Evolutionary conservation across 2,329 filamentous ascomycete species (phyloP), one percentile per base, ranked within the genome.

Genomic region (Xylariaceae sp.): DNA sequence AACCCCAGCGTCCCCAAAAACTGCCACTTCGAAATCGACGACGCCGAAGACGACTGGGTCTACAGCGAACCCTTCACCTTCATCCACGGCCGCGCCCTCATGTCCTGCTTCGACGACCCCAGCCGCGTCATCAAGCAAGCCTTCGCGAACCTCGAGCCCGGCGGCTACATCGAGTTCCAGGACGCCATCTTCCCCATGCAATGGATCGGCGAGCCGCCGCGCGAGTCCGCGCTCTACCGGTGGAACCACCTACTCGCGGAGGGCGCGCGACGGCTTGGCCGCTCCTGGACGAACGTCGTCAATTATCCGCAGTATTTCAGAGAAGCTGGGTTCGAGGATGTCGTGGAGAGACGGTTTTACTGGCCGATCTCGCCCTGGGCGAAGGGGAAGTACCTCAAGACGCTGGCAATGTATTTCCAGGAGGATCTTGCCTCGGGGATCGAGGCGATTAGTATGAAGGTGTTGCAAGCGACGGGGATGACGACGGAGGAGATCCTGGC

Each of bases 31-130:
- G 72, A 82, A 57, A 75, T 84, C 39, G 81, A 83, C 64, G 81
- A 84, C 66, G 74, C 78, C 6, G 79, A 83, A 65, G 75, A 80
- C 59, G 73, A 78, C 2, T 85, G 82, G 82, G 71, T 78, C 2
- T 70, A 64, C 13, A 78, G 76, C 64, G 70, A 74, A 1, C 73
- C 79, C 51, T 83, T 83, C 68, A 78, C 82, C 67, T 80, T 77
- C 64, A 77, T 84, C 58, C 80, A 83, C 67, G 73, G 75, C 35
- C 76, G 81, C 42, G 74, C 79, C 23, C 75, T 84, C 67, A 74
- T 75, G 42, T 78, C 75, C 50, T 78, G 77, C 59, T 80, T 84
- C 61, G 69, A 74, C 15, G 75, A 84, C 66, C 82, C 79, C 71
- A 73, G 72, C 1, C 67, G 66, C n/a, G 73, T 84, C 17, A 70